Percentiles rank a stretch among this genome's conserved stretches.
Conservation (phyloP, 2,329 filamentous ascomycete genomes). For the Fusarium sororula region DNA sequence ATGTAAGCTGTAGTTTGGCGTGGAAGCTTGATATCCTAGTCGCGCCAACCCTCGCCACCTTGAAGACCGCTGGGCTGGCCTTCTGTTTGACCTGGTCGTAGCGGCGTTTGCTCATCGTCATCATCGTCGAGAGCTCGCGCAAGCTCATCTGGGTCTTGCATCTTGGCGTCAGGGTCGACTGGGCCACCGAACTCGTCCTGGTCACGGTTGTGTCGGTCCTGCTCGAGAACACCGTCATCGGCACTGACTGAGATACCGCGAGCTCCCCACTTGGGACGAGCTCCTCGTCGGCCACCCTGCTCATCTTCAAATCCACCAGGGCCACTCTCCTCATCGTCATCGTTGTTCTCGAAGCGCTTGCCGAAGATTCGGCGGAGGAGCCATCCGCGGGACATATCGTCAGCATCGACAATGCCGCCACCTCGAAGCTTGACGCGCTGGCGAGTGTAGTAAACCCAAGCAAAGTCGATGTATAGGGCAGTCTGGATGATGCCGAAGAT, state of each 20-base stretch:
- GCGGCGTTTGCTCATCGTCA: constrained; percentile 52
- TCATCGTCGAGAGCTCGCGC: constrained; percentile 68
- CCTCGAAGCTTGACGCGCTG: constrained; percentile 91
- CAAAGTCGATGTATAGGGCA: constrained; percentile 90
- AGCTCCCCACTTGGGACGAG: constrained; percentile 67
- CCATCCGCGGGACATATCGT: constrained; percentile 88
- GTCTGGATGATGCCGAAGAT: constrained; percentile 92
- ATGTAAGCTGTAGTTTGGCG: background rate
- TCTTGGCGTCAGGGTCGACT: constrained; percentile 70
- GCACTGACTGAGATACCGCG: constrained; percentile 74
- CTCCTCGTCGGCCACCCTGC: constrained; percentile 42
- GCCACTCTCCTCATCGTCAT: constrained; percentile 67
- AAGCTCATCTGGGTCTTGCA: constrained; percentile 73
- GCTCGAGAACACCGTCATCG: constrained; percentile 66
- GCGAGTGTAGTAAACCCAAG: constrained; percentile 94
- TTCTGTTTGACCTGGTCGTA: constrained; percentile 42
- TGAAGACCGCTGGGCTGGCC: constrained; percentile 52
- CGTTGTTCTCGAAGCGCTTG: constrained; percentile 58
- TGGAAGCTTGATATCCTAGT: constrained; percentile 36
- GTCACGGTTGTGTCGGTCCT: constrained; percentile 57
- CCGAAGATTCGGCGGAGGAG: constrained; percentile 82
- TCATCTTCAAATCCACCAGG: constrained; percentile 57
- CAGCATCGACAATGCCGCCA: constrained; percentile 88
- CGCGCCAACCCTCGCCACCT: constrained; percentile 59
- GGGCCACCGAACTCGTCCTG: constrained; percentile 57